Conservation (phyloP, 768 basidiomycete species). For the Pleurotus platypus region DNA sequence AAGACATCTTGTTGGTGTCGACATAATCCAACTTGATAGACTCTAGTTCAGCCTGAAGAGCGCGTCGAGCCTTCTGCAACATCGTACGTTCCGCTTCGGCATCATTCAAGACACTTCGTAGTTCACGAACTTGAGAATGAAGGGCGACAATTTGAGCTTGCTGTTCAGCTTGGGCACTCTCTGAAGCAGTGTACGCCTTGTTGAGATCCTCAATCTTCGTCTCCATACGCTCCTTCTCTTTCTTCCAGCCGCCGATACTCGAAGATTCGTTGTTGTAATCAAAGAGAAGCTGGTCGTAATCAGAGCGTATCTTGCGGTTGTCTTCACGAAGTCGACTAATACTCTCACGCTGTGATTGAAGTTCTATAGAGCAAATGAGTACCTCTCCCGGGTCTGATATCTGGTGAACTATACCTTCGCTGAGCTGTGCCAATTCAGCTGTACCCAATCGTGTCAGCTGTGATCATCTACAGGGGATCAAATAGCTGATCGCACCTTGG, state of each 20-base stretch:
- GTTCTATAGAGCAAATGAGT: constrained; percentile 36
- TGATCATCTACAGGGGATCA: background rate
- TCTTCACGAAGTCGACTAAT: constrained; percentile 78
- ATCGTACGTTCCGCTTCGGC: constrained; percentile 79
- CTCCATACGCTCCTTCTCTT: constrained; percentile 84
- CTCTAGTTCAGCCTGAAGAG: constrained; percentile 77
- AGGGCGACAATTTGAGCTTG: constrained; percentile 81
- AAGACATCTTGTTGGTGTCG: constrained; percentile 65
- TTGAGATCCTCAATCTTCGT: constrained; percentile 75
- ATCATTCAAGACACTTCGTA: constrained; percentile 78
- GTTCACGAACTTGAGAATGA: constrained; percentile 82
- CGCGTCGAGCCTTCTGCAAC: constrained; percentile 77
- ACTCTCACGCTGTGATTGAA: constrained; percentile 74
- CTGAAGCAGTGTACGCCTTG: constrained; percentile 72
- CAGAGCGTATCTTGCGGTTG: constrained; percentile 71
- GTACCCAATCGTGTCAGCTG: background rate
- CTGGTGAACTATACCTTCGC: constrained; percentile 52
- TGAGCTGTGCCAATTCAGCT: constrained; percentile 78
- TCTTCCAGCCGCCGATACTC: constrained; percentile 78
- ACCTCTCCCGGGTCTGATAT: background rate
- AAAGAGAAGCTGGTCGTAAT: constrained; percentile 72
- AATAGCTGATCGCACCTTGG: constrained; percentile 51
- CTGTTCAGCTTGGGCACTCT: constrained; percentile 71
- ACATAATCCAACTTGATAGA: constrained; percentile 74
- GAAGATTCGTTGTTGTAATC: constrained; percentile 77